phyloP scores from a whole-genome alignment of 1,284 basidiomycete genomes.

The Athelia psychrophila region DNA sequence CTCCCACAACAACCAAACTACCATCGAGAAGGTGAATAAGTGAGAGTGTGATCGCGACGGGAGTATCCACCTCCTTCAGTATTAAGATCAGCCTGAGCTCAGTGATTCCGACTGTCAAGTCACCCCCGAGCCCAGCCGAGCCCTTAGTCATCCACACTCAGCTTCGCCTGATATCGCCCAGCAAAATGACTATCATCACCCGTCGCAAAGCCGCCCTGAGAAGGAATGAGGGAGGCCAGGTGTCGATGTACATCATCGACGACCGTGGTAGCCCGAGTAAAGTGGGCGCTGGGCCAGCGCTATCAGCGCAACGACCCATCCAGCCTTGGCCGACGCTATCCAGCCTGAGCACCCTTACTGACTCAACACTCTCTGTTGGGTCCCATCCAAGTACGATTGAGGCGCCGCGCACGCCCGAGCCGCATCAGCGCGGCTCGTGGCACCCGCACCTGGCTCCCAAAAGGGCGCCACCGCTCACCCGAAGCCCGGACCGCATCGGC shows the following conservation, averaged over 20 bases:
- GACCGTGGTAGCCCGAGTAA: not conserved
- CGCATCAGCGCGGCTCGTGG: conserved; percentile 17
- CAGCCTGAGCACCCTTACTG: not conserved
- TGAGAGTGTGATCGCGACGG: too few species aligned
- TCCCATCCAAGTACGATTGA: too few species aligned
- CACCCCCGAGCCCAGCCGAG: too few species aligned
- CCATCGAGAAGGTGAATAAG: too few species aligned
- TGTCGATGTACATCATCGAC: not conserved
- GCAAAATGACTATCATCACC: not conserved
- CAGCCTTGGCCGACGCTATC: not conserved
- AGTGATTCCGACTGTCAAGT: too few species aligned
- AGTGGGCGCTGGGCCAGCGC: not conserved
- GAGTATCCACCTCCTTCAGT: too few species aligned
- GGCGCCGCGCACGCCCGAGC: conserved; percentile 20
- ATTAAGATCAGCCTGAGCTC: too few species aligned
- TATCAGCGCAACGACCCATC: not conserved
- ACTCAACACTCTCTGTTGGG: not conserved
- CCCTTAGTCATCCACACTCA: too few species aligned
- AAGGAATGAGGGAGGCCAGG: not conserved
- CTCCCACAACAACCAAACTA: too few species aligned
- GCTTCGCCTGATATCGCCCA: too few species aligned
- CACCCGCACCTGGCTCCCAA: conserved; percentile 26
- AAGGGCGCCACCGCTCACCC: conserved; percentile 21
- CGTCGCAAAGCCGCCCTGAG: not conserved
- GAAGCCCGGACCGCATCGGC: conserved; percentile 23